These are phyloP conservation scores for Earliella scabrosa DNA, from an alignment of 1,284 basidiomycete species.

Conservation along the genomic window DNA sequence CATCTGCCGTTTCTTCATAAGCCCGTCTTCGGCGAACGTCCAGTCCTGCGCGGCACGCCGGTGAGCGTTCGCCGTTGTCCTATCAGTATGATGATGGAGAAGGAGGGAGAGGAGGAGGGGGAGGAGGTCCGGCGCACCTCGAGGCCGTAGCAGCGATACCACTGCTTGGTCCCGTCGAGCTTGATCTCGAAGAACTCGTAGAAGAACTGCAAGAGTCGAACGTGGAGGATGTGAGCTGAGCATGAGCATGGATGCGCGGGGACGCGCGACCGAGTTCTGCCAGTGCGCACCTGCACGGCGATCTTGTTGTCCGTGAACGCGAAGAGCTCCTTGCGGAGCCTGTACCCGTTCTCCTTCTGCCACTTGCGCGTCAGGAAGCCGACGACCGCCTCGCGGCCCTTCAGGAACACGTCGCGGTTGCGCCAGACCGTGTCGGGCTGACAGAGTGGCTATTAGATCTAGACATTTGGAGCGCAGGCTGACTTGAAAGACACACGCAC, in stretches of 20 bases:
- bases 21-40: constrained; percentile 57
- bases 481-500: too few species aligned
- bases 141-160: constrained; percentile 62
- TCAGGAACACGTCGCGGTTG: constrained; percentile 58
- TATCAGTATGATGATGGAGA: too few species aligned
- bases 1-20: constrained; percentile 63
- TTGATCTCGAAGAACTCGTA: constrained; percentile 56
- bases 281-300: constrained; percentile 47
- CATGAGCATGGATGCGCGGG: not conserved
- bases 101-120: too few species aligned
- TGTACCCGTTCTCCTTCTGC: constrained; percentile 49
- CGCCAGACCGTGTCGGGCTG: constrained; percentile 58
- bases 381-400: constrained; percentile 51
- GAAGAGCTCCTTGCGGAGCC: constrained; percentile 61
- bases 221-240: not conserved
- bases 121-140: too few species aligned
- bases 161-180: constrained; percentile 44
- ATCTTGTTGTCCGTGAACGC: constrained; percentile 61
- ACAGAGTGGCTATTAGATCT: too few species aligned
- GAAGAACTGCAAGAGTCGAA: constrained; percentile 48
- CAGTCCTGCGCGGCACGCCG: constrained; percentile 48
- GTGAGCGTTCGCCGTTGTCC: not conserved
- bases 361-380: constrained; percentile 60
- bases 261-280: too few species aligned
- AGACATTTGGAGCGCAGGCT: too few species aligned